Percentiles rank a stretch among this genome's conserved stretches.
phyloP scores from a whole-genome alignment of 1,284 basidiomycete species.

The Cutaneotrichosporon spelunceum region DNA sequence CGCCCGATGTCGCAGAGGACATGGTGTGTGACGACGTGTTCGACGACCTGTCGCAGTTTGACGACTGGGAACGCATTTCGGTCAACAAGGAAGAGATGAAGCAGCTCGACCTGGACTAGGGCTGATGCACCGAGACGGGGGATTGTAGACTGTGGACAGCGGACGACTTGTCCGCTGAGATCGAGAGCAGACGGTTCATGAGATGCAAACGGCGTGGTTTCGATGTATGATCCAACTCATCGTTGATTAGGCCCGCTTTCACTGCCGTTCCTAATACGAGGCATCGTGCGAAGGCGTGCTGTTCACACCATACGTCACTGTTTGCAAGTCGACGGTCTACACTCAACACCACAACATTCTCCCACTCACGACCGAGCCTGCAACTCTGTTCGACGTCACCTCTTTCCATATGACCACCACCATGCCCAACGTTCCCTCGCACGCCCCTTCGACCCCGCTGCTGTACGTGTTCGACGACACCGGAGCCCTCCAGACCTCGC shows the following conservation, averaged over 20 bases:
- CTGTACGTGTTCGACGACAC: constrained; percentile 67
- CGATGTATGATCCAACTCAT: too few species aligned
- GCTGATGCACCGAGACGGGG: neutral
- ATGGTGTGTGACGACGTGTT: constrained; percentile 12
- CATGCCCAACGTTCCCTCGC: constrained; percentile 28
- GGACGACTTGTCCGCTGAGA: too few species aligned
- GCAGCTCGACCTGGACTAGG: constrained; percentile 4
- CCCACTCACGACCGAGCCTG: neutral
- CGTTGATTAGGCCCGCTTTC: too few species aligned
- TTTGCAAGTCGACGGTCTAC: neutral
- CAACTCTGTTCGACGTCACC: neutral
- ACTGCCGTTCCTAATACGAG: too few species aligned
- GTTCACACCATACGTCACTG: too few species aligned
- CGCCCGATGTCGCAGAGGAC: neutral
- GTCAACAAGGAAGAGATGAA: constrained; percentile 1
- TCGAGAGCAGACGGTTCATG: neutral
- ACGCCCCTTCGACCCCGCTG: constrained; percentile 57
- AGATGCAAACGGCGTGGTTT: too few species aligned
- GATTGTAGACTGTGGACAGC: neutral
- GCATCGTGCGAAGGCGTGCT: too few species aligned
- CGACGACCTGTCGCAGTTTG: constrained; percentile 13
- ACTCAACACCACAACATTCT: neutral
- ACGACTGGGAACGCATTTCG: constrained; percentile 9
- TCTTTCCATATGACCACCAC: neutral
- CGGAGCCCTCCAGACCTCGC: constrained; percentile 57